Percentiles rank a stretch among this genome's conserved stretches.
These are phyloP conservation scores for Starmerella apis DNA, from an alignment of 805 yeast genomes.

Conservation along the genomic window DNA sequence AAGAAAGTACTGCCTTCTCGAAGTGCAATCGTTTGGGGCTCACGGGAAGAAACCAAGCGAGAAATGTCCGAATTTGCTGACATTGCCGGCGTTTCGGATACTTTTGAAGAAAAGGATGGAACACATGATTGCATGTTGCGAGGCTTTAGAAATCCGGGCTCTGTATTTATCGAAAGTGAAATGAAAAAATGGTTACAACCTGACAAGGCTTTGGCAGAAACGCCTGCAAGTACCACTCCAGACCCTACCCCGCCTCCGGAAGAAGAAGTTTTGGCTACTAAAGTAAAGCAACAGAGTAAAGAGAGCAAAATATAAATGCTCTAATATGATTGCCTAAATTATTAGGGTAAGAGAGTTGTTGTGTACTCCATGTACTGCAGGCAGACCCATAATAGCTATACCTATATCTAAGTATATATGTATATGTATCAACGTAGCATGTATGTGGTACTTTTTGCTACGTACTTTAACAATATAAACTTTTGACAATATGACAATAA, in stretches of 20 bases:
- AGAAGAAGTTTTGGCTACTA: neutral
- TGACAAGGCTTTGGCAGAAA: neutral
- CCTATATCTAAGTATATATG: too few relatives aligned
- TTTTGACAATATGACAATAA: too few relatives aligned
- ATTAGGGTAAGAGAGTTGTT: too few relatives aligned
- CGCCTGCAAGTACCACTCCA: neutral
- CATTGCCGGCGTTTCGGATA: slow-evolving; percentile 8
- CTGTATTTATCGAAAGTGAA: slow-evolving; percentile 10
- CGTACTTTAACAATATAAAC: too few relatives aligned
- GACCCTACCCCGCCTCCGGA: neutral
- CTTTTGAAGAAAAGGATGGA: slow-evolving; percentile 23
- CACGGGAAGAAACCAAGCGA: slow-evolving; percentile 17
- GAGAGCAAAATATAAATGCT: neutral
- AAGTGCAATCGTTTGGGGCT: slow-evolving; percentile 24
- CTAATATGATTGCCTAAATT: too few relatives aligned
- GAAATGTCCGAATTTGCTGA: slow-evolving; percentile 17
- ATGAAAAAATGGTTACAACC: slow-evolving; percentile 11
- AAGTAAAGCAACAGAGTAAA: neutral
- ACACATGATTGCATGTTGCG: slow-evolving; percentile 26
- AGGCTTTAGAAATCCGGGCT: slow-evolving; percentile 15
- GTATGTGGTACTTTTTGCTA: too few relatives aligned
- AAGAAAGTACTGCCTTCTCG: slow-evolving; percentile 15
- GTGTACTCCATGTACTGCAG: too few relatives aligned
- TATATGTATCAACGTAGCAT: neutral
- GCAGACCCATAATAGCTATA: too few relatives aligned